A percentile compares a stretch with the other conserved stretches of the same genome.
Conservation (phyloP, 2,329 filamentous ascomycete genomes). For the Neopestalotiopsis sp. region DNA sequence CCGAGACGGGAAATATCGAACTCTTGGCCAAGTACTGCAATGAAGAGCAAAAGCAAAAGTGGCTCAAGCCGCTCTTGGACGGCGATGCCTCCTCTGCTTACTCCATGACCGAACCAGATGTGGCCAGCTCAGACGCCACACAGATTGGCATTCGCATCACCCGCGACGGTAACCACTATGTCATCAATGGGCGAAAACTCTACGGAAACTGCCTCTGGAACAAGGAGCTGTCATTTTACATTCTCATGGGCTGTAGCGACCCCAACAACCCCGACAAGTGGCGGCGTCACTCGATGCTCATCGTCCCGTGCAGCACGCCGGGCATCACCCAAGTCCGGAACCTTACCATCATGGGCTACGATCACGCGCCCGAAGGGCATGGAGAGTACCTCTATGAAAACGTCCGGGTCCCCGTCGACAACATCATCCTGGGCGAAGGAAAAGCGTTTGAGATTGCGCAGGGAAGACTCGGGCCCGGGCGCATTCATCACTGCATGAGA, state of each 20-base stretch:
- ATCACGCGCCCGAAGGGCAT: constrained; percentile 47
- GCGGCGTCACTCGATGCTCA: constrained; percentile 44
- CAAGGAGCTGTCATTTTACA: constrained; percentile 38
- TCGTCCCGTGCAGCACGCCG: constrained; percentile 42
- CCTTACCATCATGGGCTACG: constrained; percentile 47
- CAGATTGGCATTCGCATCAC: constrained; percentile 46
- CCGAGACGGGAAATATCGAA: constrained; percentile 58
- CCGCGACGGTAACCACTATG: constrained; percentile 41
- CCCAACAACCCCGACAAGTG: constrained; percentile 44
- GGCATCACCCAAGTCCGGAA: constrained; percentile 45
- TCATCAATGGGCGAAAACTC: constrained; percentile 48
- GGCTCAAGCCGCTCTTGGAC: constrained; percentile 54
- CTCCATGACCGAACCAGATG: constrained; percentile 57
- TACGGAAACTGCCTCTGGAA: constrained; percentile 47
- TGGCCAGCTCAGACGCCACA: constrained; percentile 55
- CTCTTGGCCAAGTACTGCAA: constrained; percentile 58
- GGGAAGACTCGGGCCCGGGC: constrained; percentile 44
- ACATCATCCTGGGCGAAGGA: constrained; percentile 47
- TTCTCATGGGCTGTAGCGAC: constrained; percentile 43
- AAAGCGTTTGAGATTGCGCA: constrained; percentile 49
- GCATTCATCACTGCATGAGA: constrained; percentile 49
- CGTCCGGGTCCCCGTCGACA: constrained; percentile 44
- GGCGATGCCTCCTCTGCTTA: constrained; percentile 55
- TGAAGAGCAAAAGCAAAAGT: constrained; percentile 53
- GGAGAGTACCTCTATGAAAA: constrained; percentile 48